Percentiles rank a stretch among this genome's conserved stretches.
Conservation (phyloP, 306 rosid genomes). For the Glycine latifolia region DNA sequence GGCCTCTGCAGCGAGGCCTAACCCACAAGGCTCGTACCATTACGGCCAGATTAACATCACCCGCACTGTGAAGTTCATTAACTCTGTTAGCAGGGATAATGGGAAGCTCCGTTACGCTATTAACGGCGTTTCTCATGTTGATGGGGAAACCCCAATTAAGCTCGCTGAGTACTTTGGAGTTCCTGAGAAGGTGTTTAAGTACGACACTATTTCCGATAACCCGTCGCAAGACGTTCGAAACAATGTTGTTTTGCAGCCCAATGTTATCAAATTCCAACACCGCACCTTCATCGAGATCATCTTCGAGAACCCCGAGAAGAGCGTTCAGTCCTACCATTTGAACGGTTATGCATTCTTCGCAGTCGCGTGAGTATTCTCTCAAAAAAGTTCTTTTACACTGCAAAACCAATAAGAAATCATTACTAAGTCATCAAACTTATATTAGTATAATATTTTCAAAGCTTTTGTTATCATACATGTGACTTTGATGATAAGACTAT, state of each 20-base stretch:
- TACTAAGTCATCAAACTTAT: too few relatives aligned
- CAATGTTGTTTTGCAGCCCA: conserved; percentile 28
- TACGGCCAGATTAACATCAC: conserved; percentile 82
- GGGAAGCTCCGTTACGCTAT: conserved; percentile 79
- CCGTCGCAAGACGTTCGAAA: not conserved
- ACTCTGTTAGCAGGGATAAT: conserved; percentile 39
- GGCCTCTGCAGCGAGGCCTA: conserved; percentile 90
- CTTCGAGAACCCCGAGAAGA: conserved; percentile 80
- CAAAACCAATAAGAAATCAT: too few relatives aligned
- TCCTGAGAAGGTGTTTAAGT: conserved; percentile 61
- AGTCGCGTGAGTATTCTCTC: conserved; percentile 56
- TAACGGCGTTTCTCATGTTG: conserved; percentile 75
- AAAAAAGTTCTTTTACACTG: too few relatives aligned
- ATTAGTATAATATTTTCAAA: too few relatives aligned
- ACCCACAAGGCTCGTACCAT: conserved; percentile 92
- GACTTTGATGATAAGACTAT: too few relatives aligned
- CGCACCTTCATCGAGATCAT: conserved; percentile 69
- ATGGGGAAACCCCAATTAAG: conserved; percentile 74
- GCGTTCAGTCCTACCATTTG: conserved; percentile 73
- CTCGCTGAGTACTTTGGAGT: conserved; percentile 74
- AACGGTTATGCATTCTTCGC: conserved; percentile 76
- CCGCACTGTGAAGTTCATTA: conserved; percentile 73
- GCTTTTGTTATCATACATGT: too few relatives aligned
- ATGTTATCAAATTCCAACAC: conserved; percentile 51
- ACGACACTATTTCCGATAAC: conserved; percentile 53